Evolutionary conservation across 2,329 filamentous ascomycete species (phyloP).

Genomic region (Helminthosporium solani): DNA sequence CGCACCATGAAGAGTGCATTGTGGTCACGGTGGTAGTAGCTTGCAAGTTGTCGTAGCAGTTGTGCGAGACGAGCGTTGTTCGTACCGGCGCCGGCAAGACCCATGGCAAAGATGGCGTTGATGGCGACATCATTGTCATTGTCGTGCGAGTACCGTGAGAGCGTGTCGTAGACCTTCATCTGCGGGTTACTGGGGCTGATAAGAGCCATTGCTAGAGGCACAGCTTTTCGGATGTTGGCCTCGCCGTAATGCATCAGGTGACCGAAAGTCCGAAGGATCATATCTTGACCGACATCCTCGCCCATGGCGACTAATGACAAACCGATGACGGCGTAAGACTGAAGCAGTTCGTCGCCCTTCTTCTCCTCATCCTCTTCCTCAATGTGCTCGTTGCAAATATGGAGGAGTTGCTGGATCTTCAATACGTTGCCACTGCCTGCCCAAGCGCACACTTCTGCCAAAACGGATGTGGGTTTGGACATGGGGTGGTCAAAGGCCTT

Average conservation of each 20-base stretch:
- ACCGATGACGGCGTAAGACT: slow-evolving; percentile 93
- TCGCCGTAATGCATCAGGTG: slow-evolving; percentile 99
- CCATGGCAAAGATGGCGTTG: slow-evolving; percentile 99
- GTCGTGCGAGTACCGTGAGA: slow-evolving; percentile 97
- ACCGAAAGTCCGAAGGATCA: slow-evolving; percentile 95
- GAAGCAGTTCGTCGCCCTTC: slow-evolving; percentile 91
- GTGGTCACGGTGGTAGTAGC: slow-evolving; percentile 96
- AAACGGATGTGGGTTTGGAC: slow-evolving; percentile 90
- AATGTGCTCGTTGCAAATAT: slow-evolving; percentile 97
- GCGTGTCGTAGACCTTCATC: slow-evolving; percentile 99
- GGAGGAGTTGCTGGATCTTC: slow-evolving; percentile 94
- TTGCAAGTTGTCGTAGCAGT: slow-evolving; percentile 88
- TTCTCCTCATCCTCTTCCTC: slow-evolving; percentile 87
- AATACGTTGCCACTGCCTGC: slow-evolving; percentile 94
- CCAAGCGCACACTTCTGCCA: slow-evolving; percentile 97
- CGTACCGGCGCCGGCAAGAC: slow-evolving; percentile 90
- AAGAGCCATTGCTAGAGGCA: slow-evolving; percentile 93
- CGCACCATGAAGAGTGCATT: slow-evolving; percentile 98
- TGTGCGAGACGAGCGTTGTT: slow-evolving; percentile 98
- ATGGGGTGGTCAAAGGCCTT: slow-evolving; percentile 97
- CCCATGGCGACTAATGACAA: slow-evolving; percentile 96
- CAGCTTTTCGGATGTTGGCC: slow-evolving; percentile 92
- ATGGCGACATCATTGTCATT: slow-evolving; percentile 98
- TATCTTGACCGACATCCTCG: slow-evolving; percentile 96
- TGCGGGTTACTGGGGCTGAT: slow-evolving; percentile 97